A percentile compares a stretch with the other conserved stretches of the same genome.
These are phyloP conservation scores for Auriscalpium microsporum DNA, from an alignment of 768 basidiomycete species.

Conservation along the genomic window DNA sequence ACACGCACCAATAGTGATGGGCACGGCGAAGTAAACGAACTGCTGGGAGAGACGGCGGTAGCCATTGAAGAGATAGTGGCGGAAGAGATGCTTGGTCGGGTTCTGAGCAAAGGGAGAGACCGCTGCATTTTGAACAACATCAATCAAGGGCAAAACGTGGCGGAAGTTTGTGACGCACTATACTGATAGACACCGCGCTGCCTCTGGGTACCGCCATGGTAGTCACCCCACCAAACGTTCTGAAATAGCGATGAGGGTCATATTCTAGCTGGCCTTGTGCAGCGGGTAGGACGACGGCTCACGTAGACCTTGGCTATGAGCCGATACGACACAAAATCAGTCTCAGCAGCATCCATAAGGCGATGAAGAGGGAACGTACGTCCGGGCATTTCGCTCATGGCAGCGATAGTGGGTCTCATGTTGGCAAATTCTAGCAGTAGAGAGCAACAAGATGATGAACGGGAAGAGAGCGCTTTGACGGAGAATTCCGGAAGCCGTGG, in stretches of 20 bases:
- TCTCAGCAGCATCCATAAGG: neutral
- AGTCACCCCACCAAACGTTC: constrained; percentile 88
- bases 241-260: constrained; percentile 21
- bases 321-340: constrained; percentile 1
- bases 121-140: constrained; percentile 32
- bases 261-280: neutral
- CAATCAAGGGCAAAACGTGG: neutral
- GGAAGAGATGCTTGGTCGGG: constrained; percentile 58
- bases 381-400: constrained; percentile 70
- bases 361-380: constrained; percentile 29
- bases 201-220: constrained; percentile 38
- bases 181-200: constrained; percentile 71
- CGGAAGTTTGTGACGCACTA: constrained; percentile 40
- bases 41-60: constrained; percentile 64
- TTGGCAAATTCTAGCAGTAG: neutral
- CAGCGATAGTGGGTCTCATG: constrained; percentile 29
- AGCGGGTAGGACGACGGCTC: constrained; percentile 26
- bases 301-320: constrained; percentile 66
- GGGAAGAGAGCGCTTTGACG: neutral
- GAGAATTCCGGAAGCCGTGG: constrained; percentile 4
- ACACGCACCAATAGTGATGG: constrained; percentile 62
- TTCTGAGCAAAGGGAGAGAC: constrained; percentile 72
- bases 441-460: constrained; percentile 1
- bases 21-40: constrained; percentile 66
- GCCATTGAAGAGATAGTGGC: constrained; percentile 76